Conservation (phyloP, 345 rosid genomes). For the Passiflora organensis region DNA sequence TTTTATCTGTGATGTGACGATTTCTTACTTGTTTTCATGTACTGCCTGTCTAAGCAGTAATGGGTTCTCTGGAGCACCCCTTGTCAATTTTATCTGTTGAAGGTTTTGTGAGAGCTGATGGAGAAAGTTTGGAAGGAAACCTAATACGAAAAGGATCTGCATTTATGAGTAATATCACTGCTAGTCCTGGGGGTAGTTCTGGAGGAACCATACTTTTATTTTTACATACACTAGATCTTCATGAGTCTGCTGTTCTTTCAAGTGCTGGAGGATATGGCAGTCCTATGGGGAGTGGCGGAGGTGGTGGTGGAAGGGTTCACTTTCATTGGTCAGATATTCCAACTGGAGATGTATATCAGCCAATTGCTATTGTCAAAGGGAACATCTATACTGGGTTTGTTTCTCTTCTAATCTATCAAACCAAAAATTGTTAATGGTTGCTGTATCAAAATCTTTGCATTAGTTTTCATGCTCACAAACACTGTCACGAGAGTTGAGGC, state of each 20-base stretch:
- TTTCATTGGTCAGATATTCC: constrained; percentile 98
- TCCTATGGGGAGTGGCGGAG: constrained; percentile 77
- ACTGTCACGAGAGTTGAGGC: no score
- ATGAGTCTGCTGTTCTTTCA: constrained; percentile 67
- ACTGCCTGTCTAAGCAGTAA: constrained; percentile 58
- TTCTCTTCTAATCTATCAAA: constrained; percentile 9
- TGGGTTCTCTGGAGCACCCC: constrained; percentile 96
- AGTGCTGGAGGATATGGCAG: constrained; percentile 86
- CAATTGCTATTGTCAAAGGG: constrained; percentile 85
- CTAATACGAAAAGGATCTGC: constrained; percentile 21
- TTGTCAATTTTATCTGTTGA: constrained; percentile 68
- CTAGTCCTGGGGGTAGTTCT: constrained; percentile 91
- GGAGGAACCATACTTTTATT: constrained; percentile 91
- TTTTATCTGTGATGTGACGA: constrained; percentile 6
- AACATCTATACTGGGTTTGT: constrained; percentile 59
- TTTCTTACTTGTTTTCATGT: constrained; percentile 11
- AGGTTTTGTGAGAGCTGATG: constrained; percentile 82
- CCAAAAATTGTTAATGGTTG: neutral
- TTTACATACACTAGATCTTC: constrained; percentile 53
- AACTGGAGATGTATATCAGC: constrained; percentile 97
- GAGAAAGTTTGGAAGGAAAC: constrained; percentile 53
- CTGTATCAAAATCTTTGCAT: no score
- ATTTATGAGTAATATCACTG: constrained; percentile 24
- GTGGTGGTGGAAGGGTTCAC: constrained; percentile 99
- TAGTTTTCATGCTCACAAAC: no score